These are phyloP conservation scores for Penicillium soppii DNA, from an alignment of 495 filamentous ascomycete genomes.

Conservation along the genomic window DNA sequence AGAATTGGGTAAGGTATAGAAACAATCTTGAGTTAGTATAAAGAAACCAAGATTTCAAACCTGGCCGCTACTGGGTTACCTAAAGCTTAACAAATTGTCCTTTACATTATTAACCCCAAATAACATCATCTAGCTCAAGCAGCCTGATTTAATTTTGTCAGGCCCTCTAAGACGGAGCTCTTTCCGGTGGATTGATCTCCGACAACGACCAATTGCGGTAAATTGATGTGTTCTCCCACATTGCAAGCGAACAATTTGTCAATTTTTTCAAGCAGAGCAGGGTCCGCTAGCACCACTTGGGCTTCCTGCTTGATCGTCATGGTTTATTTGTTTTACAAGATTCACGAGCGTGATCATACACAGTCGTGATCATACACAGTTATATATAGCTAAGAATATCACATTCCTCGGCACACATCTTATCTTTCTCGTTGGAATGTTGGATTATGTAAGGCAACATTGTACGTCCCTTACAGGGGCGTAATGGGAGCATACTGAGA, in stretches of 20 bases:
- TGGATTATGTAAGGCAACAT: too few species aligned
- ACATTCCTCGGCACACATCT: too few species aligned
- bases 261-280: conserved; percentile 37
- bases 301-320: background rate
- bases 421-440: too few species aligned
- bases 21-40: too few species aligned
- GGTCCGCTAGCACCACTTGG: conserved; percentile 24
- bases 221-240: conserved; percentile 36
- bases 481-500: too few species aligned
- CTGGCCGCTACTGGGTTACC: background rate
- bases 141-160: conserved; percentile 37
- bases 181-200: conserved; percentile 48
- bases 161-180: conserved; percentile 44
- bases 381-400: too few species aligned
- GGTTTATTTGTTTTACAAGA: too few species aligned
- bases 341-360: too few species aligned
- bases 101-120: background rate
- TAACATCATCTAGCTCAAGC: too few species aligned
- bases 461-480: too few species aligned
- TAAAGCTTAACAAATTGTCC: background rate
- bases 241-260: conserved; percentile 44
- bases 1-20: too few species aligned
- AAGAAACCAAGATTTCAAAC: background rate
- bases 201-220: conserved; percentile 43
- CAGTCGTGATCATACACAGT: too few species aligned